Percentiles rank a stretch among this genome's conserved stretches.
These are phyloP conservation scores for Gynochthodes officinalis DNA, from an alignment of 257 asterid genomes.

Conservation along the genomic window DNA sequence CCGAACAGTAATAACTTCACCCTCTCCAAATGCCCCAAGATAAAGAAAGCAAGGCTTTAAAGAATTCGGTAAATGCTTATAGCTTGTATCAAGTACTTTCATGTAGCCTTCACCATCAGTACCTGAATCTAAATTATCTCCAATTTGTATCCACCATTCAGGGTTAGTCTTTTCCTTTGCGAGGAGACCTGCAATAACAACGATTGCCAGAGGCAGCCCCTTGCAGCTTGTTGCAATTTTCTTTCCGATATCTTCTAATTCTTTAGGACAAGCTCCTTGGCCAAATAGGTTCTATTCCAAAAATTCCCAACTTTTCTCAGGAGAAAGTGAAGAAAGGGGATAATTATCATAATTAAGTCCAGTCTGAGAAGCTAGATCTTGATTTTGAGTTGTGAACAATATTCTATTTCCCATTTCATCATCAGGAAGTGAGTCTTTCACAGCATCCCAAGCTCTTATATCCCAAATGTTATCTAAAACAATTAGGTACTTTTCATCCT, in stretches of 20 bases:
- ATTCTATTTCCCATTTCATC: neutral
- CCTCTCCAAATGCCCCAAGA: neutral
- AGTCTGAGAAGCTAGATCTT: neutral
- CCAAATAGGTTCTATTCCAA: slow-evolving; percentile 7
- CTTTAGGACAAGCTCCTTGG: neutral
- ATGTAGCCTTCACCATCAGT: neutral
- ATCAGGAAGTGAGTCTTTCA: slow-evolving; percentile 10
- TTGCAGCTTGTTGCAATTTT: neutral
- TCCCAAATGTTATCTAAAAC: slow-evolving; percentile 24
- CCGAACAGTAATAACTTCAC: neutral
- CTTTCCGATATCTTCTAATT: neutral
- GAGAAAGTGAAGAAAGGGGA: neutral
- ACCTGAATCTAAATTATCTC: neutral
- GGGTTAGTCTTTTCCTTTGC: neutral
- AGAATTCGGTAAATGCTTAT: neutral
- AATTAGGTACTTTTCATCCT: slow-evolving; percentile 10
- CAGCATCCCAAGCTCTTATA: slow-evolving; percentile 12
- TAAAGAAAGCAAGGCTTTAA: slow-evolving; percentile 7
- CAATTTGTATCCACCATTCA: neutral
- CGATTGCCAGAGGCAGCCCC: neutral
- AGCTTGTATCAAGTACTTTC: neutral
- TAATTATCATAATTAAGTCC: neutral
- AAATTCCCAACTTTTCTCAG: slow-evolving; percentile 13
- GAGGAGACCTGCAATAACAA: neutral
- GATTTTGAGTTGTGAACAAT: slow-evolving; percentile 10